Evolutionary conservation across 768 basidiomycete genomes (phyloP).

Genomic region (Boletus reticulatus): DNA sequence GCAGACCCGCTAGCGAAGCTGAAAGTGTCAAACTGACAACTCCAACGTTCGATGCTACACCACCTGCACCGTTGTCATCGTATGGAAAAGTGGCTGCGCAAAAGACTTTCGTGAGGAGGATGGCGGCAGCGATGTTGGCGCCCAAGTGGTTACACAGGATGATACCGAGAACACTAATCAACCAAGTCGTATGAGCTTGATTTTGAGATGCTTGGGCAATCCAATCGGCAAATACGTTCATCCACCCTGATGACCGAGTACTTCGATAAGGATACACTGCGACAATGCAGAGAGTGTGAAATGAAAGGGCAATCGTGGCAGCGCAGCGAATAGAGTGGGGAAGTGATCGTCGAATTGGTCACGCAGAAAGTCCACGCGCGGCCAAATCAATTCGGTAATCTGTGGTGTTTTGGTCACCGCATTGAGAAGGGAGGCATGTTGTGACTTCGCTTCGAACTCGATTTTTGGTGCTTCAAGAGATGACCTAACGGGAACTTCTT

Average conservation of each 20-base stretch:
- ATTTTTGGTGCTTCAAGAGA: too few relatives aligned
- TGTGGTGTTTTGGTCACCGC: too few relatives aligned
- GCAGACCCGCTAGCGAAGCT: too few relatives aligned
- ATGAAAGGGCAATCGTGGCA: conserved; percentile 71
- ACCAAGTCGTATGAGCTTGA: conserved; percentile 52
- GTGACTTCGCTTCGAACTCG: too few relatives aligned
- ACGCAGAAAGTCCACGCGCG: too few relatives aligned
- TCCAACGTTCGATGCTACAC: conserved; percentile 39
- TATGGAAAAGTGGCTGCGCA: conserved; percentile 11
- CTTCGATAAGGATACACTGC: conserved; percentile 93
- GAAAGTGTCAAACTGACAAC: too few relatives aligned
- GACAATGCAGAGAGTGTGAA: conserved; percentile 91
- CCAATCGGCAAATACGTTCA: conserved; percentile 76
- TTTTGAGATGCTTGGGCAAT: conserved; percentile 43
- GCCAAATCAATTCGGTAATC: too few relatives aligned
- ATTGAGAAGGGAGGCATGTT: too few relatives aligned
- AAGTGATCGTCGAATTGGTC: conserved; percentile 36
- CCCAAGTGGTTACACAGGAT: conserved; percentile 79
- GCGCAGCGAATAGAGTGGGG: conserved; percentile 67
- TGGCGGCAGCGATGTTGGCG: conserved; percentile 90
- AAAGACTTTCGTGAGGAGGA: conserved; percentile 67
- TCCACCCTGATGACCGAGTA: conserved; percentile 84
- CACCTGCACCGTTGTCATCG: conserved; percentile 48
- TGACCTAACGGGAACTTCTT: too few relatives aligned
- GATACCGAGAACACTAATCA: conserved; percentile 70